A percentile compares a stretch with the other conserved stretches of the same genome.
phyloP scores from a whole-genome alignment of 2,329 filamentous ascomycete species.

The Arthrobotrys sphaeroides region DNA sequence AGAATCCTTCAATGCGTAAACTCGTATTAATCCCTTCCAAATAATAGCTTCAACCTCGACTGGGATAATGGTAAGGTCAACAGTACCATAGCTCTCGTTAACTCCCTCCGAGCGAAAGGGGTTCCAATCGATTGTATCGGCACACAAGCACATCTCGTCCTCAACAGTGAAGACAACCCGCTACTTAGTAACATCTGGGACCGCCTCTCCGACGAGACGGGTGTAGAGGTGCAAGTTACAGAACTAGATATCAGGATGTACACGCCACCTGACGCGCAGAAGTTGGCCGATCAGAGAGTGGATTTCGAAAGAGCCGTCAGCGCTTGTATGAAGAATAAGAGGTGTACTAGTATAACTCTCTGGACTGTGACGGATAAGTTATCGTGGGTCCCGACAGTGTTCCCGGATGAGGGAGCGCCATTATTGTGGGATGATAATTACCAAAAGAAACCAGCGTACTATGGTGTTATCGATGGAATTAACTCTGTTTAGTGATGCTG shows the following conservation, averaged over 20 bases:
- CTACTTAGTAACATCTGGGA: slow-evolving; percentile 56
- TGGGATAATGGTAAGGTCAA: slow-evolving; percentile 68
- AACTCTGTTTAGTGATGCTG: neutral
- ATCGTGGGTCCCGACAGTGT: slow-evolving; percentile 63
- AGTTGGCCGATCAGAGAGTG: slow-evolving; percentile 2
- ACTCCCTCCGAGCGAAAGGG: slow-evolving; percentile 69
- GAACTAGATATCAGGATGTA: slow-evolving; percentile 40
- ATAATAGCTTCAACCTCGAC: slow-evolving; percentile 70
- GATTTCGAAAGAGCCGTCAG: slow-evolving; percentile 1
- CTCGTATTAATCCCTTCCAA: no score
- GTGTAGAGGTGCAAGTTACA: slow-evolving; percentile 33
- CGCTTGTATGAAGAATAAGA: slow-evolving; percentile 21
- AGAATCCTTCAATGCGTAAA: neutral
- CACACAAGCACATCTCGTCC: slow-evolving; percentile 67
- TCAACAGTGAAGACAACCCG: slow-evolving; percentile 63
- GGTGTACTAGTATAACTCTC: slow-evolving; percentile 59
- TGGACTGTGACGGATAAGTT: slow-evolving; percentile 61
- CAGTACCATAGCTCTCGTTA: slow-evolving; percentile 69
- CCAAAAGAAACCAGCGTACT: slow-evolving; percentile 64
- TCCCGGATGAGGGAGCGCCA: slow-evolving; percentile 62
- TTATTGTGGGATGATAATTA: slow-evolving; percentile 64
- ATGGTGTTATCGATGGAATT: slow-evolving; percentile 49
- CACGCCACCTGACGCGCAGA: neutral
- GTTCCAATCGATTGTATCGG: slow-evolving; percentile 73
- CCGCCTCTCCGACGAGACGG: neutral